Base-by-base conservation (phyloP, 441 rosid species). In the Aleurites moluccanus region DNA sequence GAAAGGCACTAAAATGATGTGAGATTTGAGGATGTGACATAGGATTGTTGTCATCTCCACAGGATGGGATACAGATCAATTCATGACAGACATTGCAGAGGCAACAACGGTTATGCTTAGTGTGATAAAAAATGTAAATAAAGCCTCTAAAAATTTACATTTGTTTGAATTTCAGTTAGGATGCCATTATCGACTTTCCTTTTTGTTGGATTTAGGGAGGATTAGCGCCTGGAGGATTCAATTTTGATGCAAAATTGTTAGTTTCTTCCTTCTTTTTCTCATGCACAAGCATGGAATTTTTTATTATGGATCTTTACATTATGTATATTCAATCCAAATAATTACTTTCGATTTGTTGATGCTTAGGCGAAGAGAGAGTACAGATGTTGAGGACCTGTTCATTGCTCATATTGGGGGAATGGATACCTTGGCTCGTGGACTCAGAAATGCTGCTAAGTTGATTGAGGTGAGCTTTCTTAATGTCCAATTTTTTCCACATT, bases 11-110 rank as follows among this genome's bases (percentile, higher is more conserved):
- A n/a, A n/a, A n/a, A n/a, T n/a, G n/a, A n/a, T n/a, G n/a, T n/a
- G n/a, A n/a, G n/a, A n/a, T n/a, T n/a, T n/a, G 25, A 50, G 64
- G 18, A 74, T 78, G 70, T 70, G 62, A 80, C 53, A 27, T n/a
- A 25, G 56, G 53, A 69, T 57, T 44, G 30, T 55, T 76, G n/a
- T n/a, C n/a, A n/a, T n/a, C n/a, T 0, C 38, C 71, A 70, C 86
- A 96, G 99, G 99, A 73, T 93, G 99, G 99, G 98, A 96, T 80
- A 96, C 98, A 14, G 98, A 96, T 87, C 97, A 96, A 85, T 93
- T 93, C 83, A 82, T 93, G 78, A 91, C 90, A 20, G 98, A 96
- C 83, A 69, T 88, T 80, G 84, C 88, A 47, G 99, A 96, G 88
- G 97, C 98, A 53, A 93, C 99, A 68, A 64, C 89, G 87, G 88